A percentile compares a stretch with the other conserved stretches of the same genome.
phyloP scores from a whole-genome alignment of 768 basidiomycete species.

The Panellus pusillus region DNA sequence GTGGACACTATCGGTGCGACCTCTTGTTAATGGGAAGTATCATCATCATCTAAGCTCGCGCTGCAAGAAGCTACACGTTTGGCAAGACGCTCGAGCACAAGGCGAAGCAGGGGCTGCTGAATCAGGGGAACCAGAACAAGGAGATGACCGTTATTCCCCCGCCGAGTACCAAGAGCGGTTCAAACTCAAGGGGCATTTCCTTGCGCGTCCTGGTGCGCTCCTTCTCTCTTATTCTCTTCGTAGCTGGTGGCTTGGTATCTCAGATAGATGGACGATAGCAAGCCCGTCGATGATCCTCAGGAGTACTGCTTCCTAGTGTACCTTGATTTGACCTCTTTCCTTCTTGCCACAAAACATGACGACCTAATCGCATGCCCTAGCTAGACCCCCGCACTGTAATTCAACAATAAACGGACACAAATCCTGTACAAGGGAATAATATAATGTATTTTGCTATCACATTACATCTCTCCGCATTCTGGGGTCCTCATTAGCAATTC shows the following conservation, averaged over 20 bases:
- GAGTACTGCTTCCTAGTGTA: constrained; percentile 43
- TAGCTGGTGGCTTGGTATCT: background rate
- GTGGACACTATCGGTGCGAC: constrained; percentile 77
- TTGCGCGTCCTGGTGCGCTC: constrained; percentile 67
- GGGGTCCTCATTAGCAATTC: too few relatives aligned
- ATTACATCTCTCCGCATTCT: too few relatives aligned
- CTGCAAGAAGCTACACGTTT: constrained; percentile 75
- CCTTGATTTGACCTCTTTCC: constrained; percentile 25
- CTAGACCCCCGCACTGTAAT: too few relatives aligned
- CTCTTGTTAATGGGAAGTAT: background rate
- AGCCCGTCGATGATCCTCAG: constrained; percentile 39
- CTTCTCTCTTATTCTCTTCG: background rate
- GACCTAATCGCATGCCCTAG: too few relatives aligned
- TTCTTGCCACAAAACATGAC: background rate
- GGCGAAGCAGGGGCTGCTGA: constrained; percentile 69
- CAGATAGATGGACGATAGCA: constrained; percentile 35
- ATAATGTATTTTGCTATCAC: too few relatives aligned
- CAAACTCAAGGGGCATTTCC: constrained; percentile 70
- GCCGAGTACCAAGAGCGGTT: constrained; percentile 80
- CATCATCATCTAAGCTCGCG: background rate
- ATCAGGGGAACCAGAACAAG: constrained; percentile 41
- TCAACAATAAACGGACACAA: too few relatives aligned
- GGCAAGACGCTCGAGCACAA: constrained; percentile 87
- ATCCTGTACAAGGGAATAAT: too few relatives aligned
- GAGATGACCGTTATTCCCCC: constrained; percentile 83